Percentiles rank a stretch among this genome's conserved stretches.
Conservation (phyloP, 768 basidiomycete species). For the Brasilioporus rufonigricans region DNA sequence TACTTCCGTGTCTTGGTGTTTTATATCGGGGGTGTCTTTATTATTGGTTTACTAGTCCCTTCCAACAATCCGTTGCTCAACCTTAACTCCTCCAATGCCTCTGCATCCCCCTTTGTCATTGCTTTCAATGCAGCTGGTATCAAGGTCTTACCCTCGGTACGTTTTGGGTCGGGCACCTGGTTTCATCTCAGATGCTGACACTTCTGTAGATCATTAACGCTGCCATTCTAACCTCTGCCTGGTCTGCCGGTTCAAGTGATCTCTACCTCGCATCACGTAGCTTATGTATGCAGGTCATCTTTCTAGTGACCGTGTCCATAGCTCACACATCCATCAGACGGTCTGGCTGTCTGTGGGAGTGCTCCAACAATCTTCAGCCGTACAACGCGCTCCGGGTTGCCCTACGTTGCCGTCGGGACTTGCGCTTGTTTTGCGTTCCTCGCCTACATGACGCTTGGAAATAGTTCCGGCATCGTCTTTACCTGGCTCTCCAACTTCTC, state of each 20-base stretch:
- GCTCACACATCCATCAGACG: constrained; percentile 39
- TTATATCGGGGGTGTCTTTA: constrained; percentile 3
- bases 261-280: constrained; percentile 6
- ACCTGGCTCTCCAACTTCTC: constrained; percentile 38
- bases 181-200: neutral
- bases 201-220: constrained; percentile 1
- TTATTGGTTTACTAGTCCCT: constrained; percentile 6
- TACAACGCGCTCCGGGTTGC: constrained; percentile 41
- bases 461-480: constrained; percentile 39
- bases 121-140: neutral
- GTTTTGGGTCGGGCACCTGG: neutral
- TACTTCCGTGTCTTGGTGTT: constrained; percentile 3
- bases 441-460: constrained; percentile 39
- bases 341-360: constrained; percentile 50
- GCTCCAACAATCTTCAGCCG: constrained; percentile 52
- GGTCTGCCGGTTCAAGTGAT: constrained; percentile 5
- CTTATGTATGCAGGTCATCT: neutral
- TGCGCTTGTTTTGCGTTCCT: constrained; percentile 35
- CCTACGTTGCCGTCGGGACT: constrained; percentile 38
- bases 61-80: constrained; percentile 23
- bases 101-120: neutral
- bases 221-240: constrained; percentile 3
- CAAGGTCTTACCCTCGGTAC: neutral
- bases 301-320: neutral
- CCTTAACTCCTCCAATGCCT: constrained; percentile 14